Percentiles rank a stretch among this genome's conserved stretches.
Conservation (phyloP, 495 filamentous ascomycete species). For the Tuber microsphaerosporum region DNA sequence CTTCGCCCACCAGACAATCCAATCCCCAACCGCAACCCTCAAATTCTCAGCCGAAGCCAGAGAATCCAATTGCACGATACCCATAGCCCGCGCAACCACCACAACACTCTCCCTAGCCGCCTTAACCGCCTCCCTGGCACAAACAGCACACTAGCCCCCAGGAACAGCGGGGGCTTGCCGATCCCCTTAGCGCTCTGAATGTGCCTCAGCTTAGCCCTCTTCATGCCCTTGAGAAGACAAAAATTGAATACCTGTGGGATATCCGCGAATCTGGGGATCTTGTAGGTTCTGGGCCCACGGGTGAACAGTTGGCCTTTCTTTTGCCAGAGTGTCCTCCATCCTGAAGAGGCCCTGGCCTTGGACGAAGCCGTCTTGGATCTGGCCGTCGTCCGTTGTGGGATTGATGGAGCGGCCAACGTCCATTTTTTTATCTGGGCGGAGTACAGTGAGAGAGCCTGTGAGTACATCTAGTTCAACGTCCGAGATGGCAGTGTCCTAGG, state of each 20-base stretch:
- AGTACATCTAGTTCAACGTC: constrained; percentile 45
- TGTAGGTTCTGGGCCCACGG: constrained; percentile 44
- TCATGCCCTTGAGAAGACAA: constrained; percentile 40
- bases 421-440: constrained; percentile 42
- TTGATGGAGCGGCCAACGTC: no score
- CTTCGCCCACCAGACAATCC: constrained; percentile 67
- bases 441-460: constrained; percentile 33
- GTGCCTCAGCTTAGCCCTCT: constrained; percentile 43
- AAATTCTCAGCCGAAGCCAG: constrained; percentile 86
- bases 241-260: constrained; percentile 44
- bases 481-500: constrained; percentile 42
- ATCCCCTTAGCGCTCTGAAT: constrained; percentile 46
- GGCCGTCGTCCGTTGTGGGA: constrained; percentile 43
- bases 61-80: constrained; percentile 57
- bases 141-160: constrained; percentile 44
- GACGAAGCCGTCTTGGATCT: constrained; percentile 46
- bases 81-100: constrained; percentile 41
- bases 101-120: constrained; percentile 30
- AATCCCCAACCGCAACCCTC: constrained; percentile 73
- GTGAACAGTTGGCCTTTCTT: constrained; percentile 41
- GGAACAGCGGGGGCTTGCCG: constrained; percentile 45
- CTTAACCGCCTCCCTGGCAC: constrained; percentile 46
- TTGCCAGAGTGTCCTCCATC: constrained; percentile 44
- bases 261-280: constrained; percentile 44
- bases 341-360: constrained; percentile 45